Evolutionary conservation across 2,329 filamentous ascomycete species (phyloP).

Genomic region (Myriangium duriaei): DNA sequence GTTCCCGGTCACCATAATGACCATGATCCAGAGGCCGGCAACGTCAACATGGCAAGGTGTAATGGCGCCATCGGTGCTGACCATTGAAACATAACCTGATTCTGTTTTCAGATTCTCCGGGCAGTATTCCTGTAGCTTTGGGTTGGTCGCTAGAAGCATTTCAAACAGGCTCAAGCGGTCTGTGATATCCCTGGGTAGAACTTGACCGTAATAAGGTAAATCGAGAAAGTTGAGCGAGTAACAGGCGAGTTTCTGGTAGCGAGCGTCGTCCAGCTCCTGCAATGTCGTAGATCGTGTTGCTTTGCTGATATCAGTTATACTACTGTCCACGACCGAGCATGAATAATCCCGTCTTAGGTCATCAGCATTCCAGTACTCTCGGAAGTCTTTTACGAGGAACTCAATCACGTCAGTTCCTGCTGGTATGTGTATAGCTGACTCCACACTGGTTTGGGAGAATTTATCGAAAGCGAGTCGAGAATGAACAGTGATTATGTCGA

Average conservation of each 20-base stretch:
- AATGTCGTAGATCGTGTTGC: background rate
- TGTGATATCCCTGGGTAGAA: background rate
- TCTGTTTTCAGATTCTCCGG: background rate
- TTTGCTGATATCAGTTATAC: background rate
- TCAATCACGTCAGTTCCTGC: background rate
- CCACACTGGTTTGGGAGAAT: background rate
- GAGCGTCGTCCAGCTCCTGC: background rate
- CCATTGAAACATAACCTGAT: background rate
- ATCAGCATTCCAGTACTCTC: background rate
- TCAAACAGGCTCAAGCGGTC: background rate
- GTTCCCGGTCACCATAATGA: background rate
- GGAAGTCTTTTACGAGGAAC: background rate
- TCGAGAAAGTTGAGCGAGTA: background rate
- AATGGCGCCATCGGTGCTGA: background rate
- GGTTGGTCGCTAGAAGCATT: background rate
- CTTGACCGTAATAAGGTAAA: background rate
- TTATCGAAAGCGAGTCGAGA: background rate
- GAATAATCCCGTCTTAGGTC: background rate
- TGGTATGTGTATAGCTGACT: background rate
- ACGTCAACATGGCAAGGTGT: background rate
- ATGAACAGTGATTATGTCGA: background rate
- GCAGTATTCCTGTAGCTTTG: background rate
- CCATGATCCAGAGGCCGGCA: background rate
- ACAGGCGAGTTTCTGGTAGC: background rate
- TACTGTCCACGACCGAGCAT: background rate